Evolutionary conservation across 2,329 filamentous ascomycete species (phyloP).

Genomic region (Acephala macrosclerotiorum): DNA sequence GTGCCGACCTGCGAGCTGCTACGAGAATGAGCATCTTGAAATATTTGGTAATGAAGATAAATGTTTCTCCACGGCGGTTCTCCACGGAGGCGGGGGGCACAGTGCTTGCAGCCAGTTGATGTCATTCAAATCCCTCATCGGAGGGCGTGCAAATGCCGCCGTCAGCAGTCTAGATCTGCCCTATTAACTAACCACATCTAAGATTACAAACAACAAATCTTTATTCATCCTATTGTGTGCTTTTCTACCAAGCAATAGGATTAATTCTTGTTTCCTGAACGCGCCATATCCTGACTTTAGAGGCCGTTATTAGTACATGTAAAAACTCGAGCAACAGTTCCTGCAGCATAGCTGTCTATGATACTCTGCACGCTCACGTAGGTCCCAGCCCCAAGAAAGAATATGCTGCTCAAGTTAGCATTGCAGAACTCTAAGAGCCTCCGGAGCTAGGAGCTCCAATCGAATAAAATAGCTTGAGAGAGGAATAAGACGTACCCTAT

Average conservation of each 20-base stretch:
- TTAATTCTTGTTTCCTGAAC: not conserved
- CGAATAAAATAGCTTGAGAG: not conserved
- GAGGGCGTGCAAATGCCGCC: too few relatives aligned
- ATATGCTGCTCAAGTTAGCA: too few relatives aligned
- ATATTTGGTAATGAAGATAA: conserved; percentile 5
- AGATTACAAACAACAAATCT: not conserved
- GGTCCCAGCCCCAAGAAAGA: conserved; percentile 69
- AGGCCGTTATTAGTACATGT: conserved; percentile 61
- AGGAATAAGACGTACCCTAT: conserved; percentile 57
- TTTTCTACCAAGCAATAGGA: not conserved
- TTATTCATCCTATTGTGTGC: not conserved
- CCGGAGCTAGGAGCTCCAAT: too few relatives aligned
- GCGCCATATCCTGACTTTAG: not conserved
- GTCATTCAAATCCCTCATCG: not conserved
- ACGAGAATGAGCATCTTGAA: not conserved
- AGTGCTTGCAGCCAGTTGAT: not conserved
- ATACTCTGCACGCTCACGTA: conserved; percentile 81
- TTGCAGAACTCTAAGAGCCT: too few relatives aligned
- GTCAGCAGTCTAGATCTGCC: too few relatives aligned
- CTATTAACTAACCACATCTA: not conserved
- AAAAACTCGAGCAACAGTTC: conserved; percentile 75
- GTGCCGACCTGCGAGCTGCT: not conserved
- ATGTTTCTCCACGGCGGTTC: conserved; percentile 1
- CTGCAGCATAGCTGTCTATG: conserved; percentile 72
- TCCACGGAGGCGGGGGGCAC: not conserved